Evolutionary conservation across 179 eudicot genomes (phyloP), one percentile per base, ranked within the genome.

Genomic region (Sideroxylon spinosum): DNA sequence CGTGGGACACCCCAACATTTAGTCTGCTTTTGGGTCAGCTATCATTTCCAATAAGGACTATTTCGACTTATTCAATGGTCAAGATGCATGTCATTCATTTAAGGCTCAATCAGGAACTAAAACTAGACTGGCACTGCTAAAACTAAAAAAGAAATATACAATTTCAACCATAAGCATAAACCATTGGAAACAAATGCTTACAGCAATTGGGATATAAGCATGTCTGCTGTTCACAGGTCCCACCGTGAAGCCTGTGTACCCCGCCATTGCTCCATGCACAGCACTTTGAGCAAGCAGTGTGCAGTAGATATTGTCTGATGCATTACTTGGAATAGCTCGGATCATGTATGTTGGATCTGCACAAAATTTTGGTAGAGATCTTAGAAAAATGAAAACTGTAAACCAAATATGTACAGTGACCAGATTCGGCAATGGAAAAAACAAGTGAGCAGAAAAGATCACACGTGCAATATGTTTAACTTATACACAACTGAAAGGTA

Each of bases 251-350:
- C 91, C 91, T 26, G 91, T 84, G 77, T 78, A 89, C 63, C 91
- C 91, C 60, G 91, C 91, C 91, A 89, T 89, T 75, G 90, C 89
- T 77, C 91, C 91, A 71, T 89, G 91, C 68, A 89, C 84, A 17
- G 91, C 90, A 81, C 86, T 89, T 9, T 89, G 91, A 76, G 91
- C 91, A 77, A 89, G 90, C 78, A 89, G 86, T 4, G 91, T 87
- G 82, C 91, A 89, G 80, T 89, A 89, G 25, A 89, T 83, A 81
- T 89, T 89, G 59, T 89, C 91, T 5, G 86, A 89, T 74, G 88
- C 91, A 82, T 87, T 89, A 82, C 91, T 87, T 74, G 91, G 91
- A 68, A 89, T 83, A 7, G 88, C 91, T 75, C 91, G 84, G 73
- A 89, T 89, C 91, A 88, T 88, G 82, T 88, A 88, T 22, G 91